phyloP scores from a whole-genome alignment of 2,329 filamentous ascomycete genomes.

The Xylariaceae sp. region DNA sequence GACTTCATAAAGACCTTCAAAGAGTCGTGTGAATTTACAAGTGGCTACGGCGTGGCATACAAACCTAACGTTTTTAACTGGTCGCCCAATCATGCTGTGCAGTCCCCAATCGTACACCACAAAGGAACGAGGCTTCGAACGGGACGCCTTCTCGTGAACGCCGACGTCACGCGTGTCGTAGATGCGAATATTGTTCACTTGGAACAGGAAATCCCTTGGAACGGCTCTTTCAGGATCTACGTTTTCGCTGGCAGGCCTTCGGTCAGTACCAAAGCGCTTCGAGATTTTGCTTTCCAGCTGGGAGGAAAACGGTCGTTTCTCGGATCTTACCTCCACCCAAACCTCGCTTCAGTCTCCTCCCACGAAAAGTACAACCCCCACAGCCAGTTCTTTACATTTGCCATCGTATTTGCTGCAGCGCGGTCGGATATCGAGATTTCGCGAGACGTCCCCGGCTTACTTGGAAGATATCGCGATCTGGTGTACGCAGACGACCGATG shows the following conservation, averaged over 20 bases:
- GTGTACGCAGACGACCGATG: slow-evolving; percentile 83
- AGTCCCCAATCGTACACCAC: slow-evolving; percentile 68
- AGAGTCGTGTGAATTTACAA: slow-evolving; percentile 86
- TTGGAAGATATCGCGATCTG: slow-evolving; percentile 76
- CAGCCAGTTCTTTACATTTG: slow-evolving; percentile 76
- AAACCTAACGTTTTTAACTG: slow-evolving; percentile 81
- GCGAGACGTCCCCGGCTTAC: slow-evolving; percentile 64
- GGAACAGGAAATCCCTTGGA: slow-evolving; percentile 85
- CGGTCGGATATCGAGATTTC: slow-evolving; percentile 71
- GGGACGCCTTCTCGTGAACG: slow-evolving; percentile 73
- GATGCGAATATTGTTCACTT: slow-evolving; percentile 89
- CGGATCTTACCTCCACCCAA: slow-evolving; percentile 59
- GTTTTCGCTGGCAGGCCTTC: slow-evolving; percentile 73
- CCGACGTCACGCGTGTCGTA: slow-evolving; percentile 80
- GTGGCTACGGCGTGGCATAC: slow-evolving; percentile 87
- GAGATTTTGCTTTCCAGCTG: slow-evolving; percentile 67
- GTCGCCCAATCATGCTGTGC: slow-evolving; percentile 68
- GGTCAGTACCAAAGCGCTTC: slow-evolving; percentile 60
- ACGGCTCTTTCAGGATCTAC: slow-evolving; percentile 84
- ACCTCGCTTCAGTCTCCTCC: slow-evolving; percentile 63
- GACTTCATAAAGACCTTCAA: slow-evolving; percentile 90
- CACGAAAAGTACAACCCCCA: slow-evolving; percentile 86
- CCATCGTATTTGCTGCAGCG: slow-evolving; percentile 68
- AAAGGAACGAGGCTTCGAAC: slow-evolving; percentile 64
- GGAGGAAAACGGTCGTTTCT: slow-evolving; percentile 70